A percentile compares a stretch with the other conserved stretches of the same genome.
Evolutionary conservation across 768 basidiomycete genomes (phyloP).

Genomic region (Tremella yokohamensis): DNA sequence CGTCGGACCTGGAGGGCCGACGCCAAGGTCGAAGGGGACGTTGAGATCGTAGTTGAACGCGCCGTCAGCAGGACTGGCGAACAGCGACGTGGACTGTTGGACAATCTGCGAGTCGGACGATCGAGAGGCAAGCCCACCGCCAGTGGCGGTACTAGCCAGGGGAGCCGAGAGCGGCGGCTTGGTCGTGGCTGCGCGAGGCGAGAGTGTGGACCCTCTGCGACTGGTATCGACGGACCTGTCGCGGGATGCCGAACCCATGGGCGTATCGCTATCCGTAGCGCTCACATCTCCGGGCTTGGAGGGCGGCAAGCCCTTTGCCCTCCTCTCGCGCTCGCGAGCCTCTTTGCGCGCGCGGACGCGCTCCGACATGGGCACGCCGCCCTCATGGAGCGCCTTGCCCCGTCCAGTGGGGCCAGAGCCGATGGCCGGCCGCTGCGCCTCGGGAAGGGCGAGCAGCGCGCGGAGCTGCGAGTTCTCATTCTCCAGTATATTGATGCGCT

Average conservation of each 20-base stretch:
- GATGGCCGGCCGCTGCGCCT: conserved; percentile 37
- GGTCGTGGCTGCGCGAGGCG: too few species aligned
- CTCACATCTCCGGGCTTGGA: conserved; percentile 3
- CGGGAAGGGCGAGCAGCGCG: conserved; percentile 35
- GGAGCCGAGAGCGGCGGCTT: too few species aligned
- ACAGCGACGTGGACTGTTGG: conserved; percentile 72
- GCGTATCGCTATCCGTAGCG: background rate
- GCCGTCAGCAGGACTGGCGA: conserved; percentile 37
- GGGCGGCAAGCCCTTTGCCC: conserved; percentile 26
- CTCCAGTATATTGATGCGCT: conserved; percentile 49
- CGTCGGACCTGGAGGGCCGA: conserved; percentile 8
- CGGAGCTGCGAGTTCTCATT: conserved; percentile 49
- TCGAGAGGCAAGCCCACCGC: too few species aligned
- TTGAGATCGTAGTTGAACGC: conserved; percentile 36
- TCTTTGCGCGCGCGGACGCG: conserved; percentile 49
- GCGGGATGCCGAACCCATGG: too few species aligned
- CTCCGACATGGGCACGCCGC: conserved; percentile 50
- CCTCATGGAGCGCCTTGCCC: conserved; percentile 49
- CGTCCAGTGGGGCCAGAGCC: conserved; percentile 51
- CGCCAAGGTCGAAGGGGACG: conserved; percentile 30
- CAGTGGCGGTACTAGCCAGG: too few species aligned
- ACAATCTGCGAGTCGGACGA: conserved; percentile 58
- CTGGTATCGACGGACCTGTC: too few species aligned
- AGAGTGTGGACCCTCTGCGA: too few species aligned
- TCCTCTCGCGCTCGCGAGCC: conserved; percentile 38